Conservation (phyloP, 371 early-diverging fungal genomes). For the Haplosporangium sp. region DNA sequence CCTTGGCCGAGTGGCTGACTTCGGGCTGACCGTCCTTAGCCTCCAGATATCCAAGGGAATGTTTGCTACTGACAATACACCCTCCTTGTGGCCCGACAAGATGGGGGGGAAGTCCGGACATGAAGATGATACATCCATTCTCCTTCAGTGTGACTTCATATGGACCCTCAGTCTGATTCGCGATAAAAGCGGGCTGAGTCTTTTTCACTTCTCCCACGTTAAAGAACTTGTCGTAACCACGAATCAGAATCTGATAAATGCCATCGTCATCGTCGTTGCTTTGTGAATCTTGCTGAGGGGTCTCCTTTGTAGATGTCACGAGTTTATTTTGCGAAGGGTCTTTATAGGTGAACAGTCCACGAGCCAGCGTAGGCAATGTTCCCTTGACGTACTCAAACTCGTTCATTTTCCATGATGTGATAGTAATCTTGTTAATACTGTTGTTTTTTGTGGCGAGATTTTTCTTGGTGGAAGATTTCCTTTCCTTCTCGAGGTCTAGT, state of each 20-base stretch:
- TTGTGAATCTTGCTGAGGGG: not conserved
- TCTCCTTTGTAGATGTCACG: not conserved
- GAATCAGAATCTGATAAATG: slow-evolving; percentile 67
- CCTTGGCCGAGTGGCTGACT: slow-evolving; percentile 75
- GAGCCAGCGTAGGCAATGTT: slow-evolving; percentile 77
- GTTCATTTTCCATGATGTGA: slow-evolving; percentile 71
- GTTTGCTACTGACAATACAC: slow-evolving; percentile 93
- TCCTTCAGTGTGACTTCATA: slow-evolving; percentile 95
- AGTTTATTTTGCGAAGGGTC: slow-evolving; percentile 9
- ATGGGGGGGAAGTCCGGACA: slow-evolving; percentile 72
- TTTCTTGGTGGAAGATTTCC: not conserved
- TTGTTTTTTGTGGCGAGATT: not conserved
- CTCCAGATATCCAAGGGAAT: slow-evolving; percentile 63
- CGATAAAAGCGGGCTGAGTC: slow-evolving; percentile 65
- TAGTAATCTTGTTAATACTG: not conserved
- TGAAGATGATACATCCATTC: slow-evolving; percentile 95
- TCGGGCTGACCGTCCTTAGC: slow-evolving; percentile 35
- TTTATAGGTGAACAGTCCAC: slow-evolving; percentile 84
- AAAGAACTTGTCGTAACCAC: slow-evolving; percentile 98
- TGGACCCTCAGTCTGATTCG: slow-evolving; percentile 78
- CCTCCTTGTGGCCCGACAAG: slow-evolving; percentile 57
- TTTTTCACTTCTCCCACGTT: slow-evolving; percentile 74
- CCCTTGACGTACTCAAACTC: slow-evolving; percentile 62
- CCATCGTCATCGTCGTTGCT: slow-evolving; percentile 12
- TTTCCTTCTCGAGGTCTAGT: slow-evolving; percentile 22